phyloP scores from a whole-genome alignment of 768 basidiomycete species.

The Phallus indusiatus region DNA sequence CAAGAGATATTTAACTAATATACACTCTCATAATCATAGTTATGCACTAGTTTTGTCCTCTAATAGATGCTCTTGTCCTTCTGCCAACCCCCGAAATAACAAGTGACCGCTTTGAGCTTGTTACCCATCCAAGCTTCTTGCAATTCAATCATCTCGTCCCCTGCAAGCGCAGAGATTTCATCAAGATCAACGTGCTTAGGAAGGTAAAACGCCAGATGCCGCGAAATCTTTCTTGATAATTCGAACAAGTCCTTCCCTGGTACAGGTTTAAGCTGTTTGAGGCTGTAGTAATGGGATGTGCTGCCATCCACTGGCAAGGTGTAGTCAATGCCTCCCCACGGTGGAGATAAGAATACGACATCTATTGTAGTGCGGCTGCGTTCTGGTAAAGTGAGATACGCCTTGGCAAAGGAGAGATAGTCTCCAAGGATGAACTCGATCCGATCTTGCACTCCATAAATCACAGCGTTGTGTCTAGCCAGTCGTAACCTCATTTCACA shows the following conservation, averaged over 20 bases:
- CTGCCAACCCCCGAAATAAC: slow-evolving; percentile 80
- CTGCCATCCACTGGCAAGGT: slow-evolving; percentile 10
- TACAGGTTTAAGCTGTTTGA: slow-evolving; percentile 67
- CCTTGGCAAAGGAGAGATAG: slow-evolving; percentile 68
- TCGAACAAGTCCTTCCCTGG: slow-evolving; percentile 77
- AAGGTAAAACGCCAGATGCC: slow-evolving; percentile 82
- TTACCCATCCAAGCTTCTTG: slow-evolving; percentile 96
- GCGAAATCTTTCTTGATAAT: slow-evolving; percentile 60
- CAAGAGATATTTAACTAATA: too few species aligned
- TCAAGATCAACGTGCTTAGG: slow-evolving; percentile 71
- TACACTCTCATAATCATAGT: too few species aligned
- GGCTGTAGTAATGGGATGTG: slow-evolving; percentile 46
- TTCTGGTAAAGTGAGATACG: slow-evolving; percentile 29
- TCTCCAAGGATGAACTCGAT: slow-evolving; percentile 92
- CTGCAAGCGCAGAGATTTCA: slow-evolving; percentile 54
- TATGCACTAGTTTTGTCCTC: background rate
- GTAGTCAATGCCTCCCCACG: slow-evolving; percentile 71
- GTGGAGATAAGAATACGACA: slow-evolving; percentile 87
- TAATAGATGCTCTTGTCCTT: slow-evolving; percentile 58
- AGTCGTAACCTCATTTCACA: slow-evolving; percentile 79
- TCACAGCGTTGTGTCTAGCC: slow-evolving; percentile 85
- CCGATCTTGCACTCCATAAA: slow-evolving; percentile 90
- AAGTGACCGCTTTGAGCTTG: slow-evolving; percentile 89
- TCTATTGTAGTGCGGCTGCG: slow-evolving; percentile 39
- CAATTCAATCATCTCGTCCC: slow-evolving; percentile 40